Base-by-base conservation (phyloP, 2,329 filamentous ascomycete species). In the Pseudonectria buxi region DNA sequence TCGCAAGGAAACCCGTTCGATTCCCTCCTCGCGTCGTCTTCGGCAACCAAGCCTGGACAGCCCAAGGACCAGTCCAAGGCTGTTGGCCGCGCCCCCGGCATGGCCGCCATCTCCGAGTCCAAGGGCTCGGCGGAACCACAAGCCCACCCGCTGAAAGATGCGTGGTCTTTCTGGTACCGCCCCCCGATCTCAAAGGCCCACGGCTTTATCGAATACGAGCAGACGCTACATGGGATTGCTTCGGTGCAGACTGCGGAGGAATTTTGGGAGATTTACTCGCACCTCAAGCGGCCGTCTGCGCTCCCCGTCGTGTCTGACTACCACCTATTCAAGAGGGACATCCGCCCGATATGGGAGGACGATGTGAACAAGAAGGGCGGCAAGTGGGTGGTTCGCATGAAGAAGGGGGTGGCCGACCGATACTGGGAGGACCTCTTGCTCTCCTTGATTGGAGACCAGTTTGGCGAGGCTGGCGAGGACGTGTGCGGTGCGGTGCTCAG, bases 281-380 rank as follows among this genome's bases (percentile, higher is more conserved):
- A 96, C 61, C 73, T 98, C 31, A 94, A 94, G 67, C 79, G 85
- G 18, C 92, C 94, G 3, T 96, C 89, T 25, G 69, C 75, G 24
- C 71, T 98, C 39, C 90, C 90, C 6, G 81, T 90, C 4, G 90
- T 96, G 22, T 95, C 89, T 15, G 92, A 98, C 64, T 98, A 95
- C 58, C 92, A 98, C 60, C 82, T 98, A 41, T 98, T 98, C 71
- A 94, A 92, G 64, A 88, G 92, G 57, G 90, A 89, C 36, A 89
- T 98, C 43, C 81, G 92, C 41, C 92, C 92, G 14, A 92, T 98
- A 51, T 98, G 92, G 92, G 92, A 98, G 63, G 92, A 98, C 51
- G 88, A 95, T 30, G 87, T 94, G 59, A 98, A 98, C 67, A 92
- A 87, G 62, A 83, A 81, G 49, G 92, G 92, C 36, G 92, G 92